phyloP scores from a whole-genome alignment of 768 basidiomycete species.

The Hirschioporus abietinus region DNA sequence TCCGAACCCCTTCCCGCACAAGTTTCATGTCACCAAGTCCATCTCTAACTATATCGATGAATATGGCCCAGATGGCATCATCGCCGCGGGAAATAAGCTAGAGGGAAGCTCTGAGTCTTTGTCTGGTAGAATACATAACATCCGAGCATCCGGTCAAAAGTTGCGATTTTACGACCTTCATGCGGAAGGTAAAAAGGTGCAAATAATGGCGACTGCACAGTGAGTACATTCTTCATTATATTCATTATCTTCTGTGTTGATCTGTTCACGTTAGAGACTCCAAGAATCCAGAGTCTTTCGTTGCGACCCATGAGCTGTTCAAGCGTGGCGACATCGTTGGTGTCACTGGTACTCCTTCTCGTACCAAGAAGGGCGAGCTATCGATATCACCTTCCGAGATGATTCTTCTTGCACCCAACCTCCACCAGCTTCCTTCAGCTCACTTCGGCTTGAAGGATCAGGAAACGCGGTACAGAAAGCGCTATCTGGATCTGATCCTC shows the following conservation, averaged over 20 bases:
- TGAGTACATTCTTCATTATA: slow-evolving; percentile 29
- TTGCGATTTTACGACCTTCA: slow-evolving; percentile 93
- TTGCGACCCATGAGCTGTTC: slow-evolving; percentile 75
- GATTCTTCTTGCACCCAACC: slow-evolving; percentile 88
- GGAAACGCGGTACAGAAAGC: slow-evolving; percentile 96
- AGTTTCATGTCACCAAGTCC: slow-evolving; percentile 85
- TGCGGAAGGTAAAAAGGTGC: slow-evolving; percentile 88
- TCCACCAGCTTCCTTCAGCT: slow-evolving; percentile 90
- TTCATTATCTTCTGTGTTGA: neutral
- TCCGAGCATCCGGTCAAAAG: slow-evolving; percentile 77
- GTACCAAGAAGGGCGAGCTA: slow-evolving; percentile 94
- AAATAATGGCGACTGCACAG: slow-evolving; percentile 91
- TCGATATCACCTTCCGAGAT: slow-evolving; percentile 80
- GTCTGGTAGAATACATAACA: slow-evolving; percentile 90
- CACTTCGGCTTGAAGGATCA: slow-evolving; percentile 97
- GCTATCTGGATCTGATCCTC: slow-evolving; percentile 96
- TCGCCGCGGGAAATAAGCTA: slow-evolving; percentile 62
- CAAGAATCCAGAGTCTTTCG: slow-evolving; percentile 56
- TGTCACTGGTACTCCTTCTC: slow-evolving; percentile 80
- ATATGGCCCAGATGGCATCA: slow-evolving; percentile 70
- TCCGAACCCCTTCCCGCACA: slow-evolving; percentile 98
- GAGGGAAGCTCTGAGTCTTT: slow-evolving; percentile 55
- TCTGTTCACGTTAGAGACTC: slow-evolving; percentile 45
- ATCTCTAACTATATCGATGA: slow-evolving; percentile 66
- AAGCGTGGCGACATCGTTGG: slow-evolving; percentile 96